A percentile compares a stretch with the other conserved stretches of the same genome.
These are phyloP conservation scores for Aspergillus caelatus DNA, from an alignment of 2,329 filamentous ascomycete species.

Conservation along the genomic window DNA sequence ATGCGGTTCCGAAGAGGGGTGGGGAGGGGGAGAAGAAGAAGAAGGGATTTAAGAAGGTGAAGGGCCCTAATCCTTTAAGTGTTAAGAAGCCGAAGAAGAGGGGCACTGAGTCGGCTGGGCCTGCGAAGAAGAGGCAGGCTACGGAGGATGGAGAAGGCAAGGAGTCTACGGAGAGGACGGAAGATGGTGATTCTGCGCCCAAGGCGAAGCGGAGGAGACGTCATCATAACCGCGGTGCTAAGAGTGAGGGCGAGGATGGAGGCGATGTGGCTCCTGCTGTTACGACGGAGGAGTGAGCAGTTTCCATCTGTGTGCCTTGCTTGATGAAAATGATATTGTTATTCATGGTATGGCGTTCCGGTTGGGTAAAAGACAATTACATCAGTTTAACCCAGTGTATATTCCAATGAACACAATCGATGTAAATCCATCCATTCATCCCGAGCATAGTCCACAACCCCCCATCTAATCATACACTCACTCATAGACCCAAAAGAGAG, in stretches of 20 bases:
- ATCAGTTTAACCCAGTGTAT: conserved; percentile 22
- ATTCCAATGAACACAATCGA: conserved; percentile 15
- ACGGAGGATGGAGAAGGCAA: conserved; percentile 7
- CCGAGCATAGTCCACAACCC: background rate
- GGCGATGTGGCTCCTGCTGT: conserved; percentile 20
- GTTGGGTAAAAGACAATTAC: conserved; percentile 28
- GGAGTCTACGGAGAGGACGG: conserved; percentile 16
- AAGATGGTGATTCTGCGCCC: conserved; percentile 26
- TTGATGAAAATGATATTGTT: conserved; percentile 1
- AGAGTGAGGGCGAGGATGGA: conserved; percentile 15
- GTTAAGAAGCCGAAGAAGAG: conserved; percentile 51
- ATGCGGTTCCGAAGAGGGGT: conserved; percentile 34
- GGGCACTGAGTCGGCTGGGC: conserved; percentile 22
- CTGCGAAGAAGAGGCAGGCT: conserved; percentile 23
- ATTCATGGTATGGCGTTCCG: conserved; percentile 36
- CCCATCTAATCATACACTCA: background rate
- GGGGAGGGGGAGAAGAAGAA: conserved; percentile 37
- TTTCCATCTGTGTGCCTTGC: background rate
- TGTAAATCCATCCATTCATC: background rate
- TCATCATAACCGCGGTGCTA: conserved; percentile 34
- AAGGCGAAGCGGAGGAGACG: conserved; percentile 41
- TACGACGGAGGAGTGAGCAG: conserved; percentile 16
- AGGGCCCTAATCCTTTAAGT: conserved; percentile 52
- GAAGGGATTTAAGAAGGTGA: conserved; percentile 40
- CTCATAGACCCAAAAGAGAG: background rate